These are phyloP conservation scores for Stevia rebaudiana DNA, from an alignment of 140 eudicot genomes.

Conservation along the genomic window DNA sequence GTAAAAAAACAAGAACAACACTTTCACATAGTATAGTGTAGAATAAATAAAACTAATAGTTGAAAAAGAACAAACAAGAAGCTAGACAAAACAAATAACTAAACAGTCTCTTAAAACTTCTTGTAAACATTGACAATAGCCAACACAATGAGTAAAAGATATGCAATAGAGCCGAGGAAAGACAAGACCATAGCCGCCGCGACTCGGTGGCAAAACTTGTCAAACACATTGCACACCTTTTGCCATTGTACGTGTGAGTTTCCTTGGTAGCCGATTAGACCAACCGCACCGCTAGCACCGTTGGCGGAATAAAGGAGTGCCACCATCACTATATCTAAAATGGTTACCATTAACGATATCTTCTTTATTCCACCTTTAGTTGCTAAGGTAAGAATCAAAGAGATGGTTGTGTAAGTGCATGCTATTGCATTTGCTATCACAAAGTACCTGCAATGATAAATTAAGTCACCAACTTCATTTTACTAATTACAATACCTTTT, in stretches of 20 bases:
- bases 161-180: conserved; percentile 29
- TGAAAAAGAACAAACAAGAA: background rate
- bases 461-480: background rate
- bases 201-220: conserved; percentile 46
- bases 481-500: too few species aligned
- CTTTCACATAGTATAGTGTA: background rate
- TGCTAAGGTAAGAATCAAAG: conserved; percentile 41
- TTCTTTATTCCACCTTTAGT: conserved; percentile 35
- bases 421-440: conserved; percentile 65
- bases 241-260: conserved; percentile 62
- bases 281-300: conserved; percentile 65
- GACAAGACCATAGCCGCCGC: conserved; percentile 39
- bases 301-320: conserved; percentile 50
- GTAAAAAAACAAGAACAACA: background rate
- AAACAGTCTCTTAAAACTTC: conserved; percentile 7
- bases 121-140: conserved; percentile 38
- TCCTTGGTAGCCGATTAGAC: conserved; percentile 59
- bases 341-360: conserved; percentile 20
- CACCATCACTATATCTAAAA: conserved; percentile 56
- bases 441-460: conserved; percentile 41
- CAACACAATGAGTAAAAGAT: conserved; percentile 32
- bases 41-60: background rate
- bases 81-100: background rate
- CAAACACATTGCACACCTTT: conserved; percentile 51
- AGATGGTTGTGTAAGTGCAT: conserved; percentile 43